Evolutionary conservation across 1,139 yeast genomes (phyloP).

Genomic region (Yamadazyma membranifaciens): DNA sequence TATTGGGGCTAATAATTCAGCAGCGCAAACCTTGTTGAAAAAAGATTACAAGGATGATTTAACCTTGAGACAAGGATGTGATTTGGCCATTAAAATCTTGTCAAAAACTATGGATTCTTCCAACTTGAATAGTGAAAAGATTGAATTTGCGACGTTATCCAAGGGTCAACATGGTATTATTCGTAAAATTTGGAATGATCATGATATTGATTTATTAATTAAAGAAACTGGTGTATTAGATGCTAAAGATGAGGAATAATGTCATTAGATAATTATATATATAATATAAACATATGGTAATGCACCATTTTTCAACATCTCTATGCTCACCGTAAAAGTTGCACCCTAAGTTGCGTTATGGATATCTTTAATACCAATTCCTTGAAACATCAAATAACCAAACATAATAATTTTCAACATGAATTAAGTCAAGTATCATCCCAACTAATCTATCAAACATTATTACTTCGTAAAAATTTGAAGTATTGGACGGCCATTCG

Average conservation of each 20-base stretch:
- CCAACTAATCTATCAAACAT: slow-evolving; percentile 34
- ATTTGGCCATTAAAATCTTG: slow-evolving; percentile 85
- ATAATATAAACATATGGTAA: neutral
- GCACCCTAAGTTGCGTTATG: slow-evolving; percentile 7
- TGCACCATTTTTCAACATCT: no score
- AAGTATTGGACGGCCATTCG: slow-evolving; percentile 36
- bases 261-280: neutral
- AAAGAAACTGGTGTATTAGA: slow-evolving; percentile 70
- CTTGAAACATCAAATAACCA: slow-evolving; percentile 13
- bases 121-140: slow-evolving; percentile 79
- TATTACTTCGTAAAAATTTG: slow-evolving; percentile 32
- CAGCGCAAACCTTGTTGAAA: slow-evolving; percentile 93
- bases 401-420: slow-evolving; percentile 17
- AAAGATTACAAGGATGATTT: slow-evolving; percentile 91
- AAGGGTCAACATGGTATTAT: slow-evolving; percentile 54
- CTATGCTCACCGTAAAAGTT: no score
- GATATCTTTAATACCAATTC: slow-evolving; percentile 10
- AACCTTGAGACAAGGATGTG: slow-evolving; percentile 75
- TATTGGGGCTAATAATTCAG: slow-evolving; percentile 94
- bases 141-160: slow-evolving; percentile 76
- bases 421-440: slow-evolving; percentile 31
- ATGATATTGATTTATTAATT: slow-evolving; percentile 72
- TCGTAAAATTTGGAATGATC: slow-evolving; percentile 77
- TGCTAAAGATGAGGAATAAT: slow-evolving; percentile 29
- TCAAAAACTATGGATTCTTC: slow-evolving; percentile 94